These are phyloP conservation scores for Daedaleopsis nitida DNA, from an alignment of 768 basidiomycete genomes.

Conservation along the genomic window DNA sequence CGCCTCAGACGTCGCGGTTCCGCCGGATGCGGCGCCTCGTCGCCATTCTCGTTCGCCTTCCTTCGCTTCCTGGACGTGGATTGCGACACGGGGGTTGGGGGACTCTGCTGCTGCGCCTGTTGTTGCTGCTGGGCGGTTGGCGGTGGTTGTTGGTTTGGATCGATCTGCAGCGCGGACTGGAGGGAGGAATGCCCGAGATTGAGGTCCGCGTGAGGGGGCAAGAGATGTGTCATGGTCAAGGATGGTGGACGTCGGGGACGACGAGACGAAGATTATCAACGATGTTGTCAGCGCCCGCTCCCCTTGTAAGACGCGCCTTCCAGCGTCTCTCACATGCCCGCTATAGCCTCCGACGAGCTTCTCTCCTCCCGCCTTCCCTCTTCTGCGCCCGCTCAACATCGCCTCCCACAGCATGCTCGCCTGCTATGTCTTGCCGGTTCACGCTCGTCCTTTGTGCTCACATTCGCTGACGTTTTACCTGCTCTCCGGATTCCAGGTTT, in stretches of 20 bases:
- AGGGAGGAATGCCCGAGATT: slow-evolving; percentile 49
- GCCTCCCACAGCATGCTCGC: not conserved
- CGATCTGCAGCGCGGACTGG: slow-evolving; percentile 70
- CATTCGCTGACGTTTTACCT: too few relatives aligned
- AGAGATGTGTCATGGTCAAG: slow-evolving; percentile 45
- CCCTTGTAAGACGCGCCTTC: slow-evolving; percentile 15
- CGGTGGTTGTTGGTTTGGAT: slow-evolving; percentile 57
- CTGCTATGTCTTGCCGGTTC: not conserved
- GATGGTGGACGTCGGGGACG: slow-evolving; percentile 12
- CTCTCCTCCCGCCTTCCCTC: not conserved
- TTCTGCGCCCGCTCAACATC: not conserved
- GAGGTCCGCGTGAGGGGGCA: slow-evolving; percentile 49
- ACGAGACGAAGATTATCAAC: slow-evolving; percentile 13
- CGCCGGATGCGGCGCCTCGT: slow-evolving; percentile 55
- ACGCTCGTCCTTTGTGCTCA: too few relatives aligned
- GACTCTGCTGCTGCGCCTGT: slow-evolving; percentile 31
- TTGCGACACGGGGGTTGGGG: slow-evolving; percentile 31
- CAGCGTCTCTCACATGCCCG: slow-evolving; percentile 20
- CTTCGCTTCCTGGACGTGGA: slow-evolving; percentile 48
- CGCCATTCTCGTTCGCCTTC: slow-evolving; percentile 58
- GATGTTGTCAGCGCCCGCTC: slow-evolving; percentile 17
- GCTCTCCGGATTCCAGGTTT: too few relatives aligned
- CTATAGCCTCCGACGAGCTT: slow-evolving; percentile 14
- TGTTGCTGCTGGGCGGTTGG: slow-evolving; percentile 39
- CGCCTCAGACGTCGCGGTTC: slow-evolving; percentile 83